Conservation (phyloP, 805 yeast species). For the Candida caryicola region DNA sequence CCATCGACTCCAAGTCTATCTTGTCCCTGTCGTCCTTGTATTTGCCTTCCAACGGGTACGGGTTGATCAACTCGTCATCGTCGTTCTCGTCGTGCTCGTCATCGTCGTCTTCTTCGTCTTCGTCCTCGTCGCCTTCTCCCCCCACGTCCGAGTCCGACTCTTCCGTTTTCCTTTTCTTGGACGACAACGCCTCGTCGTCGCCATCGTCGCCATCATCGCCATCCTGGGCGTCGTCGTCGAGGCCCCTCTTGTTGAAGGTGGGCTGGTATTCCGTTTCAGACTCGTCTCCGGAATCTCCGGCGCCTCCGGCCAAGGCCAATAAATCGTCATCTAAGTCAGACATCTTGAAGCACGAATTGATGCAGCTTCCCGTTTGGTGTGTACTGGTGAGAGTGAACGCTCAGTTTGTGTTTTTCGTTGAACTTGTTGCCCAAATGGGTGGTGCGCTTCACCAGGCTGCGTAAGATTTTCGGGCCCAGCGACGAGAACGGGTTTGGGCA, state of each 20-base stretch:
- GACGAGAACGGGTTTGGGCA: too few relatives aligned
- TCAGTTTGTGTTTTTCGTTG: too few relatives aligned
- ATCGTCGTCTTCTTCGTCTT: conserved; percentile 26
- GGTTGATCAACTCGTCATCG: conserved; percentile 50
- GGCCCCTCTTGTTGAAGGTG: conserved; percentile 23
- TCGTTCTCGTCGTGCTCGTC: conserved; percentile 30
- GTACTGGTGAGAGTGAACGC: too few relatives aligned
- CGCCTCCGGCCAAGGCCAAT: conserved; percentile 73
- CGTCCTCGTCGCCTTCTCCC: conserved; percentile 16
- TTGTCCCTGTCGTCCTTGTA: conserved; percentile 82
- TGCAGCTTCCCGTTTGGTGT: not conserved
- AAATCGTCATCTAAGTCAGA: conserved; percentile 91
- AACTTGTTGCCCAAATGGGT: too few relatives aligned
- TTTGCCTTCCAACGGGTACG: conserved; percentile 92
- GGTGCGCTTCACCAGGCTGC: too few relatives aligned
- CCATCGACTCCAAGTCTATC: conserved; percentile 62
- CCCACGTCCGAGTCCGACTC: conserved; percentile 14
- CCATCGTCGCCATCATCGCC: conserved; percentile 22
- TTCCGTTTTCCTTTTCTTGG: conserved; percentile 26
- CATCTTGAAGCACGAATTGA: conserved; percentile 37
- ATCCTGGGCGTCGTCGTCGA: conserved; percentile 20
- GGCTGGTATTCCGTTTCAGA: conserved; percentile 34
- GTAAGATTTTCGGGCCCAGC: too few relatives aligned
- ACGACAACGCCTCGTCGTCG: conserved; percentile 26
- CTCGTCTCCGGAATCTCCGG: conserved; percentile 50